Evolutionary conservation across 2,329 filamentous ascomycete genomes (phyloP), one percentile per base, ranked within the genome.

Genomic region (Trichoderma endophyticum): DNA sequence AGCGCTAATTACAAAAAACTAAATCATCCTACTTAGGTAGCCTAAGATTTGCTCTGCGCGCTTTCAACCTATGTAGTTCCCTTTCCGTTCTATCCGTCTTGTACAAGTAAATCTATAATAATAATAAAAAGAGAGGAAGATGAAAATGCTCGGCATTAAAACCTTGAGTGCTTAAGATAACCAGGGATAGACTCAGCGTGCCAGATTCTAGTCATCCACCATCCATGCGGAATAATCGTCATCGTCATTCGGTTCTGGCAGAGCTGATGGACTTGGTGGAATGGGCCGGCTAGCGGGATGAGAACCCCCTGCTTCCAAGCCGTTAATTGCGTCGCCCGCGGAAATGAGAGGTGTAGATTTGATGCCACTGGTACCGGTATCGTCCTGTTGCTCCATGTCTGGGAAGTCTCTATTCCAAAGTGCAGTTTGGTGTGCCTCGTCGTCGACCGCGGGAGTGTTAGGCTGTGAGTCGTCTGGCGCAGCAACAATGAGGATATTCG

Each of bases 381-480:
- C 28, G n/a, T 6, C 32, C 36, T 51, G 15, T 21, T 39, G 32
- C 32, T 66, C 34, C 21, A 26, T 24, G 3, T 14, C n/a, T 1
- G 56, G 36, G 11, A 48, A 61, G n/a, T 69, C 66, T 60, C 56
- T 32, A 15, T 69, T 51, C 66, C 66, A 69, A 21, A 73, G 59
- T 18, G 72, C 68, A 32, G 75, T 73, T 34, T 71, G 64, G 21
- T 68, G 75, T 1, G 71, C 64, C 14, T 75, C 73, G 12, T 82
- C 79, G 24, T 85, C 85, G 8, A 77, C 79, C 6, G 82, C 75
- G 1, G 88, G 88, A 6, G 87, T 88, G 2, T 82, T 82, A 2
- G 88, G 88, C 73, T 88, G 86, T 4, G 89, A 92, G 73, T 92
- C 90, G 12, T 83, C 82, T 1, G 90, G 91, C 1, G 90, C 90